Conservation (phyloP, 2,329 filamentous ascomycete genomes). For the Spiromastix sp. region DNA sequence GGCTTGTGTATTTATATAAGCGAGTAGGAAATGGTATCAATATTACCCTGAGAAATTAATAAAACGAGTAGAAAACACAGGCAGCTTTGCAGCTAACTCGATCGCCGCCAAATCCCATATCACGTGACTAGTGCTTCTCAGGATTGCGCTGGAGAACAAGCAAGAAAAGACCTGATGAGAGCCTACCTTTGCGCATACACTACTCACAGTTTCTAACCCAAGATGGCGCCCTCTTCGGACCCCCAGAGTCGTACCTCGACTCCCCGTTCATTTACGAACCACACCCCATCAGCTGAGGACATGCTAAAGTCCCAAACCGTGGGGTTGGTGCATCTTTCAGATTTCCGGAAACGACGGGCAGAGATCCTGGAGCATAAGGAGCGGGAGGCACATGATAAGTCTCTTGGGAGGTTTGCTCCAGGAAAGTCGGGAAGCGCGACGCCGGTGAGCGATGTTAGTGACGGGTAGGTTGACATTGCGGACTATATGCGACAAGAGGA, state of each 20-base stretch:
- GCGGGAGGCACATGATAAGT: constrained; percentile 60
- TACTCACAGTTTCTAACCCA: not conserved
- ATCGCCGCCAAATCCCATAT: too few relatives aligned
- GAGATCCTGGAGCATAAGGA: constrained; percentile 90
- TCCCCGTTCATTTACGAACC: constrained; percentile 55
- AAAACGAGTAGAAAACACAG: too few relatives aligned
- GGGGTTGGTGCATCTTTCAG: constrained; percentile 80
- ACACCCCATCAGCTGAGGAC: constrained; percentile 68
- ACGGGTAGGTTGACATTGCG: constrained; percentile 44
- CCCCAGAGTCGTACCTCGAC: constrained; percentile 33
- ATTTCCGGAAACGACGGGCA: constrained; percentile 91
- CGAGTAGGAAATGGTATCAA: too few relatives aligned
- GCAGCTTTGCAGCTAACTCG: too few relatives aligned
- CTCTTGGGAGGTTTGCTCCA: constrained; percentile 34
- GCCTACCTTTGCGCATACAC: too few relatives aligned
- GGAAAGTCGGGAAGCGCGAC: constrained; percentile 42
- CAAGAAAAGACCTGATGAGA: too few relatives aligned
- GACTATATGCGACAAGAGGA: not conserved
- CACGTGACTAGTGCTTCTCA: too few relatives aligned
- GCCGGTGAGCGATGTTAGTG: constrained; percentile 37
- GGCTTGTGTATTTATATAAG: too few relatives aligned
- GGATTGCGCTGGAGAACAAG: too few relatives aligned
- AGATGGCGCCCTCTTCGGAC: constrained; percentile 20
- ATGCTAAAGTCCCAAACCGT: constrained; percentile 78
- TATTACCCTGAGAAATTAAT: too few relatives aligned